phyloP scores from a whole-genome alignment of 2,329 filamentous ascomycete species.

The Pseudomassariella vexata region DNA sequence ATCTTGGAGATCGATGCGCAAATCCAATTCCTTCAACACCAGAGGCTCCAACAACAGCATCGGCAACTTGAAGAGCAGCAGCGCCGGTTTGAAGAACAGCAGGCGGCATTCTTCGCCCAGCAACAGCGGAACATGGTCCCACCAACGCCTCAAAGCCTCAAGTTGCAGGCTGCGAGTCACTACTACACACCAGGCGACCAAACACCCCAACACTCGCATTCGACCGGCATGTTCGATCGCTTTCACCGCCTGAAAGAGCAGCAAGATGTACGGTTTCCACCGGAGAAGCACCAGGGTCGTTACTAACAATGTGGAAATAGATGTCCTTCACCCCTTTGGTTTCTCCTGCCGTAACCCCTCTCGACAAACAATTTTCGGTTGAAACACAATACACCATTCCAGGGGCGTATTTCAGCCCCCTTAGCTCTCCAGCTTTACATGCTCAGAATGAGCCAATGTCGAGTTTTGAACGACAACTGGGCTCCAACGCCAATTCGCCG shows the following conservation, averaged over 20 bases:
- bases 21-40: slow-evolving; percentile 60
- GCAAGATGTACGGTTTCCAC: slow-evolving; percentile 48
- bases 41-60: slow-evolving; percentile 56
- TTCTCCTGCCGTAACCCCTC: slow-evolving; percentile 76
- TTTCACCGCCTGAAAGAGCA: slow-evolving; percentile 65
- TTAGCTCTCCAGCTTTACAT: slow-evolving; percentile 75
- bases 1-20: slow-evolving; percentile 59
- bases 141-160: slow-evolving; percentile 75
- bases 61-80: slow-evolving; percentile 53
- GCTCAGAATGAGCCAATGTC: slow-evolving; percentile 55
- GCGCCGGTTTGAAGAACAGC: slow-evolving; percentile 32
- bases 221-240: slow-evolving; percentile 59
- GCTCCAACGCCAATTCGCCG: slow-evolving; percentile 44
- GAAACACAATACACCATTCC: slow-evolving; percentile 57
- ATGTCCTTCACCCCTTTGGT: slow-evolving; percentile 76
- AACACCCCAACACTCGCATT: slow-evolving; percentile 44
- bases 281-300: too few species aligned
- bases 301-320: slow-evolving; percentile 28
- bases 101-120: slow-evolving; percentile 45
- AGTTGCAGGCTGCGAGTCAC: slow-evolving; percentile 60
- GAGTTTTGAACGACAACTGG: slow-evolving; percentile 36
- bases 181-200: slow-evolving; percentile 56
- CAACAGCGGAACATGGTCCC: slow-evolving; percentile 57
- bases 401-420: slow-evolving; percentile 73
- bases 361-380: slow-evolving; percentile 64